Evolutionary conservation across 2,329 filamentous ascomycete genomes (phyloP).

Genomic region (Cladosporium sp.): DNA sequence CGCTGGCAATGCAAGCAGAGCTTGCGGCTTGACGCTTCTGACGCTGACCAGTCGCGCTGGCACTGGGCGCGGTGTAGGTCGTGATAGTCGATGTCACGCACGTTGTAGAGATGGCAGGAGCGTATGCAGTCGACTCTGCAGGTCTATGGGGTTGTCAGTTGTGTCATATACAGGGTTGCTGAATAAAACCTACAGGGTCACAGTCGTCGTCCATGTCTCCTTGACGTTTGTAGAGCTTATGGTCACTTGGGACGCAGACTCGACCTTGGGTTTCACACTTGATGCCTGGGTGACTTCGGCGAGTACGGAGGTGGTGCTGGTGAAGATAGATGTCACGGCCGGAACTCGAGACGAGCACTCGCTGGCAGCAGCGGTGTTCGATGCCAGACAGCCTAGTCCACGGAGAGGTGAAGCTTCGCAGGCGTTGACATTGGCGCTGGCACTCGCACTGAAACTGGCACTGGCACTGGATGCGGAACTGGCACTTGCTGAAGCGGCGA

Average conservation of each 20-base stretch:
- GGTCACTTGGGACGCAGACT: slow-evolving; percentile 1
- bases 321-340: not conserved
- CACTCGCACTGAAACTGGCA: not conserved
- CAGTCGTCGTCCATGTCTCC: slow-evolving; percentile 8
- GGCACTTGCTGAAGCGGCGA: not conserved
- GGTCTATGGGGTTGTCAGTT: not conserved
- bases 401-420: slow-evolving; percentile 10
- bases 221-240: slow-evolving; percentile 7
- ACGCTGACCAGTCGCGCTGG: slow-evolving; percentile 7
- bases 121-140: not conserved
- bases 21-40: not conserved
- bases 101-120: slow-evolving; percentile 10
- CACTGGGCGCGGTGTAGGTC: slow-evolving; percentile 11
- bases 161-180: not conserved
- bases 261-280: not conserved
- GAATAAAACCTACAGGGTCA: slow-evolving; percentile 3
- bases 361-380: slow-evolving; percentile 18
- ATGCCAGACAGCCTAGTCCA: slow-evolving; percentile 13
- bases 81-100: slow-evolving; percentile 7
- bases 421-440: not conserved
- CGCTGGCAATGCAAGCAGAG: slow-evolving; percentile 11
- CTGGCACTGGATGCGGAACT: not conserved
- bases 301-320: slow-evolving; percentile 17
- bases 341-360: slow-evolving; percentile 12
- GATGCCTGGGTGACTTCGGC: slow-evolving; percentile 5